A percentile compares a stretch with the other conserved stretches of the same genome.
These are phyloP conservation scores for Isatis lusitanica DNA, from an alignment of 441 rosid species.

Conservation along the genomic window DNA sequence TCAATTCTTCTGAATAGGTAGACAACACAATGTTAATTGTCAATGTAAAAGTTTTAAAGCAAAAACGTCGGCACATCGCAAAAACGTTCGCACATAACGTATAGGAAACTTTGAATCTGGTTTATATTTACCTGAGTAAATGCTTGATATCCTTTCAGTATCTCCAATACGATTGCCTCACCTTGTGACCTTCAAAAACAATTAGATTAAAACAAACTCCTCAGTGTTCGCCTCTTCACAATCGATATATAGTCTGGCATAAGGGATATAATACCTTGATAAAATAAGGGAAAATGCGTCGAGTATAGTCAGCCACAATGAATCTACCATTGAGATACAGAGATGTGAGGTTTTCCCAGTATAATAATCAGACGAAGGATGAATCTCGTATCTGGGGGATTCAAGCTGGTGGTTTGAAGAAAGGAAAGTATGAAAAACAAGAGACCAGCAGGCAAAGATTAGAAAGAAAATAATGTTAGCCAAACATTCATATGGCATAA, in stretches of 20 bases:
- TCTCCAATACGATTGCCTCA: constrained; percentile 98
- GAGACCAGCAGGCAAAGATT: constrained; percentile 23
- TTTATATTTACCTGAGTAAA: constrained; percentile 85
- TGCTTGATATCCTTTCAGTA: constrained; percentile 98
- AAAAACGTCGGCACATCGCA: background rate
- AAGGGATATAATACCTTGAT: constrained; percentile 63
- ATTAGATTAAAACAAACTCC: constrained; percentile 38
- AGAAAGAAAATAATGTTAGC: constrained; percentile 10
- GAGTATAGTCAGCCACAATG: constrained; percentile 95
- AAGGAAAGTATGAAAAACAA: constrained; percentile 29
- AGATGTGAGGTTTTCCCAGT: constrained; percentile 74
- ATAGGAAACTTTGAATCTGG: constrained; percentile 7
- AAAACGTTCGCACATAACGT: background rate
- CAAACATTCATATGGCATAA: constrained; percentile 18
- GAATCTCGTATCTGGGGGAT: constrained; percentile 83
- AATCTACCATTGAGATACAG: constrained; percentile 93
- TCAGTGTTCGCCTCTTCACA: constrained; percentile 3
- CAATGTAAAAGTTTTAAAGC: constrained; percentile 4
- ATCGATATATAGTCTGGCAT: constrained; percentile 18
- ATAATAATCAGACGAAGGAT: constrained; percentile 54
- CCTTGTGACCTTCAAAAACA: constrained; percentile 88
- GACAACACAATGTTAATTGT: constrained; percentile 8
- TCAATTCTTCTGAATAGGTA: constrained; percentile 24
- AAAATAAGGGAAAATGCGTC: constrained; percentile 92
- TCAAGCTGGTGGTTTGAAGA: constrained; percentile 66